Base-by-base conservation (phyloP, 83 land plant genomes). In the Diphasiastrum complanatum region DNA sequence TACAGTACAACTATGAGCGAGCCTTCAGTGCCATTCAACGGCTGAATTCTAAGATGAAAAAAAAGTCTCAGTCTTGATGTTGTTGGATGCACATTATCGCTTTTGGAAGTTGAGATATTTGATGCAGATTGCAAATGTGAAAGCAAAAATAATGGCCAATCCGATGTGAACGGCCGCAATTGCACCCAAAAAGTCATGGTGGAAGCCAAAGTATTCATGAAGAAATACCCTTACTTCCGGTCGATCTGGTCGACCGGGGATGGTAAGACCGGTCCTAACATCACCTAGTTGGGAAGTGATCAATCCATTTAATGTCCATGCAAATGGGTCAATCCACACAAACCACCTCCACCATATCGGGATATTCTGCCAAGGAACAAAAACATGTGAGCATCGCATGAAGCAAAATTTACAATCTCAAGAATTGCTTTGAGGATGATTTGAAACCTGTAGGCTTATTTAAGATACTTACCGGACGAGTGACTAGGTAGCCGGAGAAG, bases 301-400 rank as follows among this genome's bases (percentile, higher is more conserved):
- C 1, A 69, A 33, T 6, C 72, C 72, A 27, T 69, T 61, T 33
- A 69, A 12, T 8, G 72, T 69, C 69, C 69, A 69, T 5, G 69
- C 57, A 12, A 61, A 43, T 19, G 72, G 72, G 33, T 68, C 61
- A 0, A 48, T 45, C 72, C 72, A 69, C 68, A 34, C 32, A 27
- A 49, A 69, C 72, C 72, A 69, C 16, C 24, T 36, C 72, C 72
- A 69, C 72, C 67, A 69, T 40, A 36, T 24, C 28, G 72, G 72
- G 40, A 69, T 69, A 48, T 28, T 69, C 72, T 69, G 73, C 59
- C 38, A 5, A 34, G 28, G 28, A n/a, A 55, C 63, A 5, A 6
- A 60, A n/a, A 20, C 10, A 29, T n/a, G 5, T 30, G 8, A 40
- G 8, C 16, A 8, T 40, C 16, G 43, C 43, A 8, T 40, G 16